phyloP scores from a whole-genome alignment of 139 green algal species.

The Asterochloris sp. region DNA sequence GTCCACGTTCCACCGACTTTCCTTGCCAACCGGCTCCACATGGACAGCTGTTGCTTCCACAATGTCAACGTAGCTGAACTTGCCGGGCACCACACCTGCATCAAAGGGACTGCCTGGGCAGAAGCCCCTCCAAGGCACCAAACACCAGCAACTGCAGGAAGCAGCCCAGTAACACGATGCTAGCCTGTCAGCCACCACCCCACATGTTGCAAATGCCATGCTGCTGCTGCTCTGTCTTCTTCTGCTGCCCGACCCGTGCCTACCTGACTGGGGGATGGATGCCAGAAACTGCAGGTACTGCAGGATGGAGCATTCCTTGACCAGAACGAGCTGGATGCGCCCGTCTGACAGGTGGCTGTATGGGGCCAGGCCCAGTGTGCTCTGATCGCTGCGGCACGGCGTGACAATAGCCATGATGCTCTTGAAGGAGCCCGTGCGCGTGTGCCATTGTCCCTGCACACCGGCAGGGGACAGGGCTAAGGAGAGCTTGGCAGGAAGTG shows the following conservation, averaged over 20 bases:
- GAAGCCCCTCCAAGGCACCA: too few species aligned
- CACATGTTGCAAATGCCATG: too few species aligned
- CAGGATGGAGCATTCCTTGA: conserved; percentile 47
- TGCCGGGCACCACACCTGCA: conserved; percentile 42
- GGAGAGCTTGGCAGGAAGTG: too few species aligned
- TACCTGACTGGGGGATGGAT: conserved; percentile 34
- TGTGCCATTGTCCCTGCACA: not conserved
- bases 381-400: conserved; percentile 76
- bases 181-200: too few species aligned
- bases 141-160: too few species aligned
- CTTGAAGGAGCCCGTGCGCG: conserved; percentile 54
- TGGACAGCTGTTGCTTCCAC: conserved; percentile 46
- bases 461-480: too few species aligned
- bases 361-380: conserved; percentile 58
- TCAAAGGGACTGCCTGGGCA: not conserved
- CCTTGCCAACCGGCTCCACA: conserved; percentile 15
- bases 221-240: too few species aligned
- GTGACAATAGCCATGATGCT: conserved; percentile 72
- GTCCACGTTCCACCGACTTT: conserved; percentile 79
- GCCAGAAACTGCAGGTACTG: conserved; percentile 75
- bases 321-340: conserved; percentile 71
- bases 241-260: not conserved
- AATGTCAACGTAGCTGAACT: conserved; percentile 49
- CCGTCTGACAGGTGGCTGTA: conserved; percentile 74
- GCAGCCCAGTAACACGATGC: too few species aligned